These are phyloP conservation scores for Parsonsia alboflavescens DNA, from an alignment of 257 asterid genomes.

Conservation along the genomic window DNA sequence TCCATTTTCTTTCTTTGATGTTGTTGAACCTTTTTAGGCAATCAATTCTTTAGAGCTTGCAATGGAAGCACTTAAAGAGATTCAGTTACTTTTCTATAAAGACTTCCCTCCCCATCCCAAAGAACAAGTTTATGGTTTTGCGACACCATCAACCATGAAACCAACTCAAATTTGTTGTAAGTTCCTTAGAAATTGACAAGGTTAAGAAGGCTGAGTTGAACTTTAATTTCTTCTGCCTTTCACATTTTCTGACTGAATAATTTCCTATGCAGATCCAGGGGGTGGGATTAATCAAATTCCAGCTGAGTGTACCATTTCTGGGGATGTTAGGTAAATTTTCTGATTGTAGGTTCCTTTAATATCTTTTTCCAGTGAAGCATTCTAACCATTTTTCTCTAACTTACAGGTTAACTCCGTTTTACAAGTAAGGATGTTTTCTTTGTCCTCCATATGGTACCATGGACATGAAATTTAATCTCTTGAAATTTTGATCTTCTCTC, in stretches of 20 bases:
- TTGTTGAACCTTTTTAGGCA: slow-evolving; percentile 47
- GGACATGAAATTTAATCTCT: background rate
- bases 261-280: slow-evolving; percentile 74
- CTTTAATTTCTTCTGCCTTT: slow-evolving; percentile 11
- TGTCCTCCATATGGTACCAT: background rate
- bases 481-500: background rate
- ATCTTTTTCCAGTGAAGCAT: slow-evolving; percentile 13
- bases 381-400: slow-evolving; percentile 21
- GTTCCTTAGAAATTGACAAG: slow-evolving; percentile 26
- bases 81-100: slow-evolving; percentile 64
- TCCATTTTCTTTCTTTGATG: background rate
- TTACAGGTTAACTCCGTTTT: slow-evolving; percentile 96
- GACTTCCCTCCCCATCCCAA: slow-evolving; percentile 88
- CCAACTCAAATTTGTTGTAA: slow-evolving; percentile 96
- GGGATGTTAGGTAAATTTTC: slow-evolving; percentile 79
- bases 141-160: slow-evolving; percentile 97
- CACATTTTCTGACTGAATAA: slow-evolving; percentile 13
- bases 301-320: slow-evolving; percentile 75
- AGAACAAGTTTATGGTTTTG: slow-evolving; percentile 76
- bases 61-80: slow-evolving; percentile 86
- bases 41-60: slow-evolving; percentile 93
- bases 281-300: slow-evolving; percentile 99
- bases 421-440: slow-evolving; percentile 44
- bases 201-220: background rate
- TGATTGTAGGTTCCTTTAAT: slow-evolving; percentile 12